Evolutionary conservation across 441 rosid genomes (phyloP).

Genomic region (Populus hybrid): DNA sequence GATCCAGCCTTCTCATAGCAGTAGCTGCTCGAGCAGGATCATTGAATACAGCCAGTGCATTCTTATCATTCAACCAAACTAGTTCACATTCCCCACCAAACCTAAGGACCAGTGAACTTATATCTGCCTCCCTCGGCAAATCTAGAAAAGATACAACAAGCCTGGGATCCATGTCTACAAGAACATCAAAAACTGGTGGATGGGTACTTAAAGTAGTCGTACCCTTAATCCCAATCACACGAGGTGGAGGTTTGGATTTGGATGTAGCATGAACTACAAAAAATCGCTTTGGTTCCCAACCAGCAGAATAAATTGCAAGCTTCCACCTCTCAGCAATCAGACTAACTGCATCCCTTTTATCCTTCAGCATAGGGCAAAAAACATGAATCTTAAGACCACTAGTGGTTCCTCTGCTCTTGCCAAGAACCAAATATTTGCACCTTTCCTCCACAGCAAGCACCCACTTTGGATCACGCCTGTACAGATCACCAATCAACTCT

Average conservation of each 20-base stretch:
- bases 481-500: constrained; percentile 72
- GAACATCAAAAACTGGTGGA: constrained; percentile 65
- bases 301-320: constrained; percentile 68
- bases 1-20: constrained; percentile 97
- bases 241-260: constrained; percentile 80
- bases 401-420: constrained; percentile 69
- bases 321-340: constrained; percentile 96
- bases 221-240: constrained; percentile 72
- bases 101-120: constrained; percentile 78
- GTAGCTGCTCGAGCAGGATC: constrained; percentile 97
- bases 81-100: constrained; percentile 98
- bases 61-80: constrained; percentile 95
- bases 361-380: constrained; percentile 92
- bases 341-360: constrained; percentile 87
- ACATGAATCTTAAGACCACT: constrained; percentile 79
- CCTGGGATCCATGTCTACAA: constrained; percentile 96
- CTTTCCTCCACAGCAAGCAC: constrained; percentile 90
- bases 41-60: constrained; percentile 88
- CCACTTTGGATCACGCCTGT: constrained; percentile 96
- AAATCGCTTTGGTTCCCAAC: constrained; percentile 98
- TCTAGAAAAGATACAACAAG: constrained; percentile 87
- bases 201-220: constrained; percentile 42
- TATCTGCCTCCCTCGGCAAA: constrained; percentile 93
- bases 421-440: constrained; percentile 86
- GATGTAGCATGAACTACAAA: constrained; percentile 70